Evolutionary conservation across 108 stramenopile genomes (phyloP).

Genomic region (Skeletonema grethae): DNA sequence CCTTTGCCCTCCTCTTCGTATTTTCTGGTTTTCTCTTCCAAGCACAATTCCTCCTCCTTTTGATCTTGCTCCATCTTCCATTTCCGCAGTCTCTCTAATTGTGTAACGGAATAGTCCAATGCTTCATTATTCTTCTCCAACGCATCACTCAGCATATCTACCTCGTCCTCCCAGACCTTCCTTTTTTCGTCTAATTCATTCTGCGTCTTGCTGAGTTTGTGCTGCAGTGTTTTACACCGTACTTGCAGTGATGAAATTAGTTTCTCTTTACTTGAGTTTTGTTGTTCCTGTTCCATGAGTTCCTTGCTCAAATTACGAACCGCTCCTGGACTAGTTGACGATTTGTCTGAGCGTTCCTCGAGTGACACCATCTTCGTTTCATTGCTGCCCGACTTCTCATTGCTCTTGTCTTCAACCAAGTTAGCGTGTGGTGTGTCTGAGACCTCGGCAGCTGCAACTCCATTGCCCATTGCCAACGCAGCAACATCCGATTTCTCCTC

Average conservation of each 20-base stretch:
- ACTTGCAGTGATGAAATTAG: conserved; percentile 28
- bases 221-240: conserved; percentile 19
- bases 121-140: conserved; percentile 37
- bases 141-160: conserved; percentile 26
- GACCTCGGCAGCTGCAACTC: background rate
- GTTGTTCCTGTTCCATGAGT: conserved; percentile 16
- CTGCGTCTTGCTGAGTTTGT: conserved; percentile 8
- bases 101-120: conserved; percentile 11
- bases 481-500: background rate
- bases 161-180: conserved; percentile 27
- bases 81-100: conserved; percentile 22
- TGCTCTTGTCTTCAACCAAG: conserved; percentile 6
- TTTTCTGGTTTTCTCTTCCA: background rate
- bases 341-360: no score
- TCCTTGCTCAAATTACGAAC: conserved; percentile 27
- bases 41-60: background rate
- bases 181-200: background rate
- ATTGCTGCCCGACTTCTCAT: background rate
- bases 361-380: no score
- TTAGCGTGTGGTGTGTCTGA: background rate
- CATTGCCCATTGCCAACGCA: background rate
- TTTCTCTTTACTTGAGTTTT: conserved; percentile 21
- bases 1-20: background rate
- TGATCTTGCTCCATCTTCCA: conserved; percentile 13
- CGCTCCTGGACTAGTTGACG: background rate